phyloP scores from a whole-genome alignment of 768 basidiomycete genomes.

The Rhizopogon vulgaris region DNA sequence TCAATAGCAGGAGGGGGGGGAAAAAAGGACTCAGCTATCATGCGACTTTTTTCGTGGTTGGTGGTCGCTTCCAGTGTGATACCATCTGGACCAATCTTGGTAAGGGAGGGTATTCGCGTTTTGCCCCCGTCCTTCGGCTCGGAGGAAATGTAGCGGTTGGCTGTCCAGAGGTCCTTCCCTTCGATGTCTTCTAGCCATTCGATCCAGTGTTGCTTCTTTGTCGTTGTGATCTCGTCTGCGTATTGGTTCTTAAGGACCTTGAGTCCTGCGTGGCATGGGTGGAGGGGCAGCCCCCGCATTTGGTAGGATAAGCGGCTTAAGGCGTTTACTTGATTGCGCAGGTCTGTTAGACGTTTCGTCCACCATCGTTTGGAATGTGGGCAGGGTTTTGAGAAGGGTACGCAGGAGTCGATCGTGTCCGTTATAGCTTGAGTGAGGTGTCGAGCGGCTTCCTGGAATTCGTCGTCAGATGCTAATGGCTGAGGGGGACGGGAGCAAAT shows the following conservation, averaged over 20 bases:
- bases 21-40: conserved; percentile 19
- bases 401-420: conserved; percentile 9
- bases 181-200: conserved; percentile 20
- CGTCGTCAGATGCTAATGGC: background rate
- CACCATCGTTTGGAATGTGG: conserved; percentile 29
- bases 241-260: conserved; percentile 10
- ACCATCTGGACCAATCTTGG: too few species aligned
- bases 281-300: conserved; percentile 7
- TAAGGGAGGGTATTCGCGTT: background rate
- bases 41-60: conserved; percentile 18
- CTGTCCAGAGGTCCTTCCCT: conserved; percentile 14
- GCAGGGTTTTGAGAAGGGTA: conserved; percentile 12
- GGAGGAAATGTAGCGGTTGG: conserved; percentile 9
- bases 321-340: conserved; percentile 12
- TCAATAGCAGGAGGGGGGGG: conserved; percentile 7
- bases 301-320: conserved; percentile 7
- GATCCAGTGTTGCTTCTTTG: conserved; percentile 16
- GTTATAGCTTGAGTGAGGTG: conserved; percentile 10
- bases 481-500: background rate
- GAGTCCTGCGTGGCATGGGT: conserved; percentile 19
- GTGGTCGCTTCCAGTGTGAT: background rate
- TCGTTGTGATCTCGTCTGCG: background rate
- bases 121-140: background rate
- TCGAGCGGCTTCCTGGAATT: conserved; percentile 6
- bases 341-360: conserved; percentile 19